Evolutionary conservation across 176 grass and related monocot species (phyloP), one percentile per base, ranked within the genome.

Genomic region (Eleusine coracana): DNA sequence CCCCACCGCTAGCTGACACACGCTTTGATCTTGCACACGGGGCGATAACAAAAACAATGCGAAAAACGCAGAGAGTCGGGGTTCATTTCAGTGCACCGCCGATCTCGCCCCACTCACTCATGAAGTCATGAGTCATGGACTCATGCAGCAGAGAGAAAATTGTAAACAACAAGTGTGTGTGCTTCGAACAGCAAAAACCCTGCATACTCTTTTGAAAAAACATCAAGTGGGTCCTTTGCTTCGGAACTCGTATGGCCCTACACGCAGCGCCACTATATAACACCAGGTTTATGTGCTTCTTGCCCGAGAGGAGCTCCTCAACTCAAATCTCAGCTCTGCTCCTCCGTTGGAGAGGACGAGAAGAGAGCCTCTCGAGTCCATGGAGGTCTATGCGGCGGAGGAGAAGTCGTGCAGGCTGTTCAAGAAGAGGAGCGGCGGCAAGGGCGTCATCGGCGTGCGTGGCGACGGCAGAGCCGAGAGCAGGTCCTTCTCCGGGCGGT

Each of bases 401-500:
- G 92, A 89, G 71, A 89, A 91, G 81, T 12, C 78, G 16, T 92
- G 92, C 71, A 92, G 91, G 92, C 79, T 89, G 58, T 89, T 85
- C 83, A 90, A 84, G 82, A 95, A 91, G 81, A 77, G 87, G 70
- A 75, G 82, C 80, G 45, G 39, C n/a, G 21, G 81, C 42, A 84
- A 87, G 67, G 51, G 55, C 17, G 54, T 6, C 28, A 76, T 72
- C 68, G 48, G 79, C 60, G 67, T 64, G 40, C 77, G 86, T 54
- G 52, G 17, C 55, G 62, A 52, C 70, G 80, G 77, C 21, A 17
- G 20, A 44, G 21, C 39, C 82, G 83, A 75, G 39, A 65, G 78
- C 54, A 71, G 74, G 50, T 93, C 96, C 45, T 98, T 95, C 88
- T 79, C 90, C 44, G 82, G 90, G 36, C 86, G 96, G 64, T 98